These are phyloP conservation scores for Globisporangium emineosum DNA, from an alignment of 352 stramenopile species.

Conservation along the genomic window DNA sequence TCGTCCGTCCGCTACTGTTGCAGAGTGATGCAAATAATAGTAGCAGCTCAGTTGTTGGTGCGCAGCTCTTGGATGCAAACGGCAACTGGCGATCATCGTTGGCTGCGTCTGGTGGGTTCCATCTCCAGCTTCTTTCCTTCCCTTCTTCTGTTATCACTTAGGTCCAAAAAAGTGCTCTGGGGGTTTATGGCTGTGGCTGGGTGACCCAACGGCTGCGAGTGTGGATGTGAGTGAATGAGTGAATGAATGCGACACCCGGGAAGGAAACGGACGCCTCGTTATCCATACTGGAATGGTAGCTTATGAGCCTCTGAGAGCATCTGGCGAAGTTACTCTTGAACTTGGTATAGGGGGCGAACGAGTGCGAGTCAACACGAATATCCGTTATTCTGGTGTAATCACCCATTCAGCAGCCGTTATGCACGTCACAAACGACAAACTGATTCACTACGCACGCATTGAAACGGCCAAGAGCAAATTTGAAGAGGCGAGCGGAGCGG, in stretches of 20 bases:
- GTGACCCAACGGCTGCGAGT: background rate
- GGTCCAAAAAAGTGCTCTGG: background rate
- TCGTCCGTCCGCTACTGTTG: background rate
- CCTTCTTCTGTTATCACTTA: background rate
- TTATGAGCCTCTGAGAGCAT: no score
- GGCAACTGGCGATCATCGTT: background rate
- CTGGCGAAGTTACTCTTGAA: background rate
- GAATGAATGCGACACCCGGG: background rate
- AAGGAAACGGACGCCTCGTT: background rate
- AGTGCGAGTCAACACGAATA: no score
- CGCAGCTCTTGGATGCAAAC: background rate
- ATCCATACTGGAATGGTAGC: no score
- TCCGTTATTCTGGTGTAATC: background rate
- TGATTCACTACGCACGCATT: background rate
- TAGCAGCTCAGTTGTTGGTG: background rate
- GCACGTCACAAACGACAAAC: background rate
- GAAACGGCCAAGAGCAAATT: background rate
- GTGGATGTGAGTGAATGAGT: background rate
- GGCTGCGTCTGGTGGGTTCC: background rate
- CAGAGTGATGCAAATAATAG: background rate
- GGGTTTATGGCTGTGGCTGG: no score
- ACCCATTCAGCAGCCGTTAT: background rate
- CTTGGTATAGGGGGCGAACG: conserved; percentile 5
- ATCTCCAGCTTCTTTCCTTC: background rate
- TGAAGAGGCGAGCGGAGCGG: background rate